Conservation (phyloP, 78 protist genomes). For the Pigoraptor vietnamica region DNA sequence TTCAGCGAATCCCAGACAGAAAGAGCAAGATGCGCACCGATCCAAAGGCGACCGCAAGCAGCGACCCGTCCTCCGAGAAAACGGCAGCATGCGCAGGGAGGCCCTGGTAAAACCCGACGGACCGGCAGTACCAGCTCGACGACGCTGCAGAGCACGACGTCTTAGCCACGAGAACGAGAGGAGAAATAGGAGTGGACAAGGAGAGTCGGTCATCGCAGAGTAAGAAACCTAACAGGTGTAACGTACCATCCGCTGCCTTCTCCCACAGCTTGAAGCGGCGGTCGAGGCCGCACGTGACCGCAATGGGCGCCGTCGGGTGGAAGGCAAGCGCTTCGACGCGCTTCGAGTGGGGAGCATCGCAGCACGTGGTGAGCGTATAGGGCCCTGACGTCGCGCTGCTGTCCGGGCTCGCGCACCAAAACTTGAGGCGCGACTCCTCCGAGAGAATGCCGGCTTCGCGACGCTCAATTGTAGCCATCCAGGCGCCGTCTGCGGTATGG, state of each 20-base stretch:
- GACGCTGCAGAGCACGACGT: not conserved
- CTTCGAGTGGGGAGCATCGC: slow-evolving; percentile 1
- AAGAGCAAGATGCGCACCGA: not conserved
- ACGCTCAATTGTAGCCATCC: slow-evolving; percentile 2
- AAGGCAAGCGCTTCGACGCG: not conserved
- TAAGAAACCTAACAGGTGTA: no score
- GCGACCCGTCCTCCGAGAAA: slow-evolving; percentile 22
- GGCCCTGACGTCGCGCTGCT: not conserved
- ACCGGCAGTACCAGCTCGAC: not conserved
- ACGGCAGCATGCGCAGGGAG: not conserved
- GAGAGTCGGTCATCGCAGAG: no score
- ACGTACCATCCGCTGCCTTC: not conserved
- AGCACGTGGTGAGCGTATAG: not conserved
- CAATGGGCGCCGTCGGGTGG: not conserved
- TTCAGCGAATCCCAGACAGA: no score
- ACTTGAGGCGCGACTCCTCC: not conserved
- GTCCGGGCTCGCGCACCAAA: not conserved
- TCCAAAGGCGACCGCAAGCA: slow-evolving; percentile 9
- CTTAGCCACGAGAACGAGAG: no score
- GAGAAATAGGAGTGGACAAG: no score
- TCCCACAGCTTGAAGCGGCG: not conserved
- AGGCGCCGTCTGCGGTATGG: not conserved
- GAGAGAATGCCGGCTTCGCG: not conserved
- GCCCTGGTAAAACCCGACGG: slow-evolving; percentile 10
- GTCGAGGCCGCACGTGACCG: slow-evolving; percentile 1